A percentile compares a stretch with the other conserved stretches of the same genome.
phyloP scores from a whole-genome alignment of 305 asterid species.

The Solanum chacoense region DNA sequence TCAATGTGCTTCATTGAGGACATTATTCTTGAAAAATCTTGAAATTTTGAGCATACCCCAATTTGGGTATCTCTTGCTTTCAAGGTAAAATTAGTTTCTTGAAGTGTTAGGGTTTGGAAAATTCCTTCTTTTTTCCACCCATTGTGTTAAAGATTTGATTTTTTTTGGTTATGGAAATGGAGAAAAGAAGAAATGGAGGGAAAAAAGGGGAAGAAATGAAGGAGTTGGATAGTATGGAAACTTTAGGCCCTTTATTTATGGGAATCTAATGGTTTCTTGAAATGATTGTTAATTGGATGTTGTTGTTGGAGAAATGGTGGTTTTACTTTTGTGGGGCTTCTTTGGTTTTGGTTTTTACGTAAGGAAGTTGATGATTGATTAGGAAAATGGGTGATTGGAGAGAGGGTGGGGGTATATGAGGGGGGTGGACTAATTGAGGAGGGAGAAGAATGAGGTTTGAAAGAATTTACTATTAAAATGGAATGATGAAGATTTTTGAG shows the following conservation, averaged over 20 bases:
- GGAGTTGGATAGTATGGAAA: not conserved
- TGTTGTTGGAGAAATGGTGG: not conserved
- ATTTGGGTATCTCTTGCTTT: slow-evolving; percentile 4
- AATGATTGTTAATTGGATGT: slow-evolving; percentile 21
- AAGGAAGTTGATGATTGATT: slow-evolving; percentile 20
- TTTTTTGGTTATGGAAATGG: slow-evolving; percentile 11
- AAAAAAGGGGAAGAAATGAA: slow-evolving; percentile 1
- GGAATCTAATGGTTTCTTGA: slow-evolving; percentile 40
- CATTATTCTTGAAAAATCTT: slow-evolving; percentile 6
- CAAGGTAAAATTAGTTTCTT: slow-evolving; percentile 1
- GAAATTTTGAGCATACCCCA: slow-evolving; percentile 15
- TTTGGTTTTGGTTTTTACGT: slow-evolving; percentile 8
- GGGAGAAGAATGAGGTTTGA: not conserved
- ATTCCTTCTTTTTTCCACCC: not conserved
- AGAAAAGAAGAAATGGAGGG: not conserved
- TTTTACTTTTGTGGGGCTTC: not conserved
- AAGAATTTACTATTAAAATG: not conserved
- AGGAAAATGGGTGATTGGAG: slow-evolving; percentile 18
- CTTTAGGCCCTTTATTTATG: slow-evolving; percentile 15
- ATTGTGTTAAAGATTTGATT: not conserved
- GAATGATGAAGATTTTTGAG: slow-evolving; percentile 5
- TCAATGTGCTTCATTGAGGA: slow-evolving; percentile 67
- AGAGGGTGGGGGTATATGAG: not conserved
- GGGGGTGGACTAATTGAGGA: slow-evolving; percentile 7
- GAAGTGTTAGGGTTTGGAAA: slow-evolving; percentile 20